Evolutionary conservation across 768 basidiomycete genomes (phyloP), one percentile per base, ranked within the genome.

Genomic region (Leccinellum albellum): DNA sequence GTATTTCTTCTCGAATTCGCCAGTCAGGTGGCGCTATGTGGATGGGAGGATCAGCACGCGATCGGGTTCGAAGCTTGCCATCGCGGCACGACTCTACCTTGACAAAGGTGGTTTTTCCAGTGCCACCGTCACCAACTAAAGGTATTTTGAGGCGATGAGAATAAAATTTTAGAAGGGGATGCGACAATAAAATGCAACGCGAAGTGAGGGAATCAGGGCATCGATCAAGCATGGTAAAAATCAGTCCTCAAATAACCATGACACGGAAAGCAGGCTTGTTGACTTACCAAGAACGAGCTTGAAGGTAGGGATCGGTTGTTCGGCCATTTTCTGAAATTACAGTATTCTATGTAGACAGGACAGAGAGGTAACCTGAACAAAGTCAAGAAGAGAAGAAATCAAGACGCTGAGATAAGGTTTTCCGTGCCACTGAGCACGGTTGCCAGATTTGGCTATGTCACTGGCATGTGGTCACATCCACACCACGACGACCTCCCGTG

Each of bases 1-100:
- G 78, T 97, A 98, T 76, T 99, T 99, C 85, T 99, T 99, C 80
- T 99, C 96, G 74, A 99, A 98, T 84, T 98, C 96, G 73, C 96
- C 96, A 63, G 94, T 97, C 85, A 96, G 86, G 78, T 98, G 95
- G 74, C 94, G 92, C 92, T 93, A 70, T 45, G 67, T 61, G 66
- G 69, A 61, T 55, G 51, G 31, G 37, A 60, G 67, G 76, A 87
- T 88, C 83, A 85, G 80, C 60, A 78, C 70, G 67, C 76, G 82
- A 87, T 86, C 80, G 65, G 51, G 45, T 57, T 47, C 54, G 53
- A 61, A 53, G 23, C 65, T 62, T 63, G 50, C 54, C 55, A 51
- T 61, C 63, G 64, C 54, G 57, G 61, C 55, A 70, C 76, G 23
- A 24, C 50, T 64, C 50, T 66, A 93, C 92, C 86, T 98, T 98